Evolutionary conservation across 768 basidiomycete species (phyloP).

Genomic region (Tylopilus sp.): DNA sequence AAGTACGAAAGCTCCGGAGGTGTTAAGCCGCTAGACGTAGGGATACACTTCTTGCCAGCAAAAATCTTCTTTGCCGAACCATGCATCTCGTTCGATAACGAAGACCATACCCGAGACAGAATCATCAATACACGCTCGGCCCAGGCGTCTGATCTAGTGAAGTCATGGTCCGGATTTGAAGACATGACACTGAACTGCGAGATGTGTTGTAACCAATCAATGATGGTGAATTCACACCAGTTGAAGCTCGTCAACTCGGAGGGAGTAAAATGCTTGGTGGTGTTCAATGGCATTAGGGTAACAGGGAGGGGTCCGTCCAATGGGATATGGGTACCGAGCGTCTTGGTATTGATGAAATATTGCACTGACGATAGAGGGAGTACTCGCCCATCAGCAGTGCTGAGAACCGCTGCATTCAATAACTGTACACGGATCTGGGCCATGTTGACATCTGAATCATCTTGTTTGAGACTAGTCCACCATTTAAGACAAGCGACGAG

Average conservation of each 20-base stretch:
- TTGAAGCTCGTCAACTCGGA: slow-evolving; percentile 50
- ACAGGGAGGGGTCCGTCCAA: slow-evolving; percentile 12
- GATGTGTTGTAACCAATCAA: slow-evolving; percentile 74
- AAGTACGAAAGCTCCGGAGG: slow-evolving; percentile 52
- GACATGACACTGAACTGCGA: slow-evolving; percentile 40
- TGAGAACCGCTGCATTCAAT: slow-evolving; percentile 67
- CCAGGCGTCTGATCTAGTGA: background rate
- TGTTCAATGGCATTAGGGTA: slow-evolving; percentile 9
- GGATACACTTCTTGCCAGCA: slow-evolving; percentile 15
- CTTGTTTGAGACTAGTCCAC: slow-evolving; percentile 57
- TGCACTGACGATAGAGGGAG: slow-evolving; percentile 68
- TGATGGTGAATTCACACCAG: slow-evolving; percentile 74
- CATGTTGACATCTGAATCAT: slow-evolving; percentile 34
- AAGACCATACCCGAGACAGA: slow-evolving; percentile 70
- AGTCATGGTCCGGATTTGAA: slow-evolving; percentile 14
- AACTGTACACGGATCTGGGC: slow-evolving; percentile 42
- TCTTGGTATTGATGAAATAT: slow-evolving; percentile 66
- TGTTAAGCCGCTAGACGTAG: background rate
- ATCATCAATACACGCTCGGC: slow-evolving; percentile 50
- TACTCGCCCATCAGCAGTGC: slow-evolving; percentile 47
- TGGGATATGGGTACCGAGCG: slow-evolving; percentile 49
- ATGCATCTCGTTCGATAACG: slow-evolving; percentile 34
- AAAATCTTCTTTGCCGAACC: background rate
- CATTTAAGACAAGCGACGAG: slow-evolving; percentile 83
- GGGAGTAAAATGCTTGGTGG: slow-evolving; percentile 47